phyloP scores from a whole-genome alignment of 106 monocot genomes.

The Triglochin maritima region DNA sequence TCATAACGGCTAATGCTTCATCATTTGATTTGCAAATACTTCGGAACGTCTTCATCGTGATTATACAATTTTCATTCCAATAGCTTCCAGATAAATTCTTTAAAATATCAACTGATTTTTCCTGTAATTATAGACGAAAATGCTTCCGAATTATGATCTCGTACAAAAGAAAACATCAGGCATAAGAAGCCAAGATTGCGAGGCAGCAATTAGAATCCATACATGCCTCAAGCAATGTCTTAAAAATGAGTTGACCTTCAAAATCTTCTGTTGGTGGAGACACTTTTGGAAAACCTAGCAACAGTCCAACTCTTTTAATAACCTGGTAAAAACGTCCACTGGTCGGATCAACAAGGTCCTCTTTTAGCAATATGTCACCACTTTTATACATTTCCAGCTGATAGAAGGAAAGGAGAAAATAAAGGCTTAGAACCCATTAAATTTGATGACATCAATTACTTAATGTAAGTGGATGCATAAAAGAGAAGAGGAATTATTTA shows the following conservation, averaged over 20 bases:
- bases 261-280: slow-evolving; percentile 15
- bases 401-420: slow-evolving; percentile 3
- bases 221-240: slow-evolving; percentile 53
- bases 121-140: slow-evolving; percentile 46
- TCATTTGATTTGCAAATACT: slow-evolving; percentile 35
- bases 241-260: slow-evolving; percentile 54
- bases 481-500: too few relatives aligned
- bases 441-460: too few relatives aligned
- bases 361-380: slow-evolving; percentile 52
- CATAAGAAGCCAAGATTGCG: too few relatives aligned
- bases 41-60: slow-evolving; percentile 59
- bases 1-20: slow-evolving; percentile 51
- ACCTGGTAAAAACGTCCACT: slow-evolving; percentile 48
- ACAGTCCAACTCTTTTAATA: slow-evolving; percentile 28
- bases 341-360: slow-evolving; percentile 60
- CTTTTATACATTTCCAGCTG: slow-evolving; percentile 75
- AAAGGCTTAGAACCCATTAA: too few relatives aligned
- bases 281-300: slow-evolving; percentile 24
- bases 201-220: background rate
- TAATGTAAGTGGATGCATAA: too few relatives aligned
- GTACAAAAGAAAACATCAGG: too few relatives aligned
- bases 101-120: slow-evolving; percentile 43
- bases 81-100: slow-evolving; percentile 36
- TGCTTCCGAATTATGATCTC: too few relatives aligned
- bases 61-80: slow-evolving; percentile 73